A percentile compares a stretch with the other conserved stretches of the same genome.
Conservation (phyloP, 1,284 basidiomycete species). For the Tylopilus sp. region DNA sequence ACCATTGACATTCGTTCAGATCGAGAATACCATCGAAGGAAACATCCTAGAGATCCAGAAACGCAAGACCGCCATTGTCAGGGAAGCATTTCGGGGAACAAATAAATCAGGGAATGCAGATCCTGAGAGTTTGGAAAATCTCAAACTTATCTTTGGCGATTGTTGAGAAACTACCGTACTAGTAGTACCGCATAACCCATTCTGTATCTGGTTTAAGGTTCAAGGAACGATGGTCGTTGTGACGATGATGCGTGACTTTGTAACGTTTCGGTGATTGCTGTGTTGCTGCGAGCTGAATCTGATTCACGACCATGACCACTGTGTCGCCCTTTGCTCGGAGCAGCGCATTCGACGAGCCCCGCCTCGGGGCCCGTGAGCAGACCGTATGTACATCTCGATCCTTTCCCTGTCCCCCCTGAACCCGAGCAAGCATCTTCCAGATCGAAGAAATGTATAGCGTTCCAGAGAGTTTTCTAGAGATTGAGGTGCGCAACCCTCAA, state of each 20-base stretch:
- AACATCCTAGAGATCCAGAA: slow-evolving; percentile 86
- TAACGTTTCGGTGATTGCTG: slow-evolving; percentile 25
- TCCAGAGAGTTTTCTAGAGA: slow-evolving; percentile 96
- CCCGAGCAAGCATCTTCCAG: slow-evolving; percentile 44
- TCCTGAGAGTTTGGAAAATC: slow-evolving; percentile 69
- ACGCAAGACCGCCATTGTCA: slow-evolving; percentile 80
- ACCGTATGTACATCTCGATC: slow-evolving; percentile 53
- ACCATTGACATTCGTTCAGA: slow-evolving; percentile 37
- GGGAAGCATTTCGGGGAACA: slow-evolving; percentile 67
- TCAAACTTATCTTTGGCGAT: slow-evolving; percentile 34
- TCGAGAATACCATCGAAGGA: slow-evolving; percentile 71
- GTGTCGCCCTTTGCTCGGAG: slow-evolving; percentile 79
- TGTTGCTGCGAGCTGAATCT: slow-evolving; percentile 18
- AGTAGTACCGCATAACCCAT: too few species aligned
- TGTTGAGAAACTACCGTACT: neutral
- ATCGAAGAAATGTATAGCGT: slow-evolving; percentile 98
- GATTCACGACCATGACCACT: slow-evolving; percentile 45
- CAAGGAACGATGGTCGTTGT: neutral
- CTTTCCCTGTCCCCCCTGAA: slow-evolving; percentile 24
- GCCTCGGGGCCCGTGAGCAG: slow-evolving; percentile 68
- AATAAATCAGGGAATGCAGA: slow-evolving; percentile 39
- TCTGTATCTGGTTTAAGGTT: too few species aligned
- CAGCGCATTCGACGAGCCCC: slow-evolving; percentile 68
- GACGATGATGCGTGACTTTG: slow-evolving; percentile 30
- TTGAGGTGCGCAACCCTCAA: slow-evolving; percentile 94